Percentiles rank a stretch among this genome's conserved stretches.
phyloP scores from a whole-genome alignment of 805 yeast genomes.

The Brettanomyces custersianus region DNA sequence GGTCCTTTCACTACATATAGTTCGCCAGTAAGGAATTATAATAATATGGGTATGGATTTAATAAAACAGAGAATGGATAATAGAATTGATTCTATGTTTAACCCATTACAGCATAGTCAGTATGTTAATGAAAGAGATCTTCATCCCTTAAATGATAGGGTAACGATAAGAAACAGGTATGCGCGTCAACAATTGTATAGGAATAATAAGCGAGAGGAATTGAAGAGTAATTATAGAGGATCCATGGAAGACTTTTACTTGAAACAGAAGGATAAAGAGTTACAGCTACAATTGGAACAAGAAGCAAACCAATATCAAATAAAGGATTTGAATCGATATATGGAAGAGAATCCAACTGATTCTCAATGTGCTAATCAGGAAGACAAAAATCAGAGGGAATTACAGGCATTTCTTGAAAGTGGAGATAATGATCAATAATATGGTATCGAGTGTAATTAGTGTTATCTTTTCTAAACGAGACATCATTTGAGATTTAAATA shows the following conservation, averaged over 20 bases:
- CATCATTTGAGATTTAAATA: too few relatives aligned
- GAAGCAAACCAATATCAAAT: constrained; percentile 15
- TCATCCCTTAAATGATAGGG: constrained; percentile 1
- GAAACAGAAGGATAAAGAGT: constrained; percentile 14
- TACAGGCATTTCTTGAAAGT: too few relatives aligned
- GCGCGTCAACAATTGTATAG: constrained; percentile 4
- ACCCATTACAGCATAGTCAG: constrained; percentile 10
- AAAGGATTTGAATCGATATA: constrained; percentile 11
- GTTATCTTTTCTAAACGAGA: too few relatives aligned
- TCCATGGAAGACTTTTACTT: constrained; percentile 21
- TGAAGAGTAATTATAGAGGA: constrained; percentile 13
- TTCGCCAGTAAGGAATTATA: too few relatives aligned
- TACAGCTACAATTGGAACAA: constrained; percentile 6
- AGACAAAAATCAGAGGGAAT: background rate
- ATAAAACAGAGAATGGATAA: too few relatives aligned
- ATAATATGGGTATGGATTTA: too few relatives aligned
- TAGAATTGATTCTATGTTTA: constrained; percentile 13
- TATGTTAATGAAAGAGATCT: background rate
- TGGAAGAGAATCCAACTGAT: constrained; percentile 21
- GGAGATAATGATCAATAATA: too few relatives aligned
- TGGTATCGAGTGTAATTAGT: too few relatives aligned
- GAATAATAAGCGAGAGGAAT: constrained; percentile 8
- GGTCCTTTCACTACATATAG: too few relatives aligned
- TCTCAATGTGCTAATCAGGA: constrained; percentile 12
- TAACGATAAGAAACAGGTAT: constrained; percentile 4